phyloP scores from a whole-genome alignment of 2,329 filamentous ascomycete genomes.

The Acarospora socialis region DNA sequence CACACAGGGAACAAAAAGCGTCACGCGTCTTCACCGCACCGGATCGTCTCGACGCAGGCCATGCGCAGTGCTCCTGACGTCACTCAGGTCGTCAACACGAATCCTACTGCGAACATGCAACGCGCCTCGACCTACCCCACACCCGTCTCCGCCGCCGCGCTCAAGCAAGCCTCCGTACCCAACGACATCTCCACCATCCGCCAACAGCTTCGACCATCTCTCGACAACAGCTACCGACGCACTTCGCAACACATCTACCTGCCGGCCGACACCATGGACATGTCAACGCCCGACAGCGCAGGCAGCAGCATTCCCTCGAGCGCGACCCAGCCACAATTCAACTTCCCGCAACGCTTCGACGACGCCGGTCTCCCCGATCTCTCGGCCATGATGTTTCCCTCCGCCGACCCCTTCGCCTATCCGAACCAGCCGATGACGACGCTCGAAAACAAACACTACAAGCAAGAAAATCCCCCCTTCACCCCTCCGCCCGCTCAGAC shows the following conservation, averaged over 20 bases:
- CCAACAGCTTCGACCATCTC: not conserved
- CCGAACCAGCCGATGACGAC: conserved; percentile 35
- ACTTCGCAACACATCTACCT: not conserved
- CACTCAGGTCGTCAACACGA: too few species aligned
- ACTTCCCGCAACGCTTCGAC: conserved; percentile 23
- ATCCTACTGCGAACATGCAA: conserved; percentile 1
- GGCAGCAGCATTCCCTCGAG: conserved; percentile 5
- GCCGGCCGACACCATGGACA: not conserved
- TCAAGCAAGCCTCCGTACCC: not conserved
- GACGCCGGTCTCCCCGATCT: conserved; percentile 28
- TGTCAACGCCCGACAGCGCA: conserved; percentile 2
- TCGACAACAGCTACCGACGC: not conserved
- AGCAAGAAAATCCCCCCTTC: too few species aligned
- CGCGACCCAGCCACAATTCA: conserved; percentile 5
- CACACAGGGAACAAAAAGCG: conserved; percentile 34
- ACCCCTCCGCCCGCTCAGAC: not conserved
- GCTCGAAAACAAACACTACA: too few species aligned
- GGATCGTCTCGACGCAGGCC: conserved; percentile 4
- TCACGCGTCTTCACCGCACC: conserved; percentile 21
- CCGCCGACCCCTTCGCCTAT: conserved; percentile 36
- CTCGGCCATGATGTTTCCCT: conserved; percentile 37
- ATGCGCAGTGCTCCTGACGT: conserved; percentile 5
- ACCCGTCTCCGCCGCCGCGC: not conserved
- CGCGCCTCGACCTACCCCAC: conserved; percentile 5
- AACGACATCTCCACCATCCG: conserved; percentile 1